These are phyloP conservation scores for Ambrosiella xylebori DNA, from an alignment of 2,329 filamentous ascomycete species.

Conservation along the genomic window DNA sequence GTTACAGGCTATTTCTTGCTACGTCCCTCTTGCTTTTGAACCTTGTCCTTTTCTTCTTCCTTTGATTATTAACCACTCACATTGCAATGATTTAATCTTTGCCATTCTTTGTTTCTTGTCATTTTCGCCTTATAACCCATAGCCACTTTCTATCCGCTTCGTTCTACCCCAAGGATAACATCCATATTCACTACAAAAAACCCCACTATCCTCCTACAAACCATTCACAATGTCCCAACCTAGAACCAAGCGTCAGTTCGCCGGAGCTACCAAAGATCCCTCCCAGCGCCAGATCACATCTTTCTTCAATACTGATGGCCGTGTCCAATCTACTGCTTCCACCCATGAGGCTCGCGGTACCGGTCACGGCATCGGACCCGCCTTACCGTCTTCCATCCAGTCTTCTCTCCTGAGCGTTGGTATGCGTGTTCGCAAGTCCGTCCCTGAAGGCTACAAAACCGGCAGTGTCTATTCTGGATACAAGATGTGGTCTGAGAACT, in stretches of 20 bases:
- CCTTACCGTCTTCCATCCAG: slow-evolving; percentile 50
- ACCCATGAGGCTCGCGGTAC: slow-evolving; percentile 16
- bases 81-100: slow-evolving; percentile 1
- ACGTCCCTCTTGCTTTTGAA: background rate
- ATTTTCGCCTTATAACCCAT: background rate
- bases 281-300: slow-evolving; percentile 46
- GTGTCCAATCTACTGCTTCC: slow-evolving; percentile 8
- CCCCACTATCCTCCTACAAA: background rate
- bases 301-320: slow-evolving; percentile 31
- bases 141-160: background rate
- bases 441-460: slow-evolving; percentile 89
- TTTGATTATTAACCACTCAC: background rate
- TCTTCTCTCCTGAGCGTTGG: slow-evolving; percentile 77
- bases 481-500: slow-evolving; percentile 15
- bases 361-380: slow-evolving; percentile 20
- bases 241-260: slow-evolving; percentile 43
- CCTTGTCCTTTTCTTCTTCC: background rate
- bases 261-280: slow-evolving; percentile 39
- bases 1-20: background rate
- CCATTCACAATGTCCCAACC: slow-evolving; percentile 30
- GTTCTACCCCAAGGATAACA: background rate
- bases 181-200: background rate
- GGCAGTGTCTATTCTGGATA: background rate
- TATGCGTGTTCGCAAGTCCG: slow-evolving; percentile 85
- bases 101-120: background rate